A percentile compares a stretch with the other conserved stretches of the same genome.
Conservation (phyloP, 2,329 filamentous ascomycete genomes). For the Colletotrichum abscissum region DNA sequence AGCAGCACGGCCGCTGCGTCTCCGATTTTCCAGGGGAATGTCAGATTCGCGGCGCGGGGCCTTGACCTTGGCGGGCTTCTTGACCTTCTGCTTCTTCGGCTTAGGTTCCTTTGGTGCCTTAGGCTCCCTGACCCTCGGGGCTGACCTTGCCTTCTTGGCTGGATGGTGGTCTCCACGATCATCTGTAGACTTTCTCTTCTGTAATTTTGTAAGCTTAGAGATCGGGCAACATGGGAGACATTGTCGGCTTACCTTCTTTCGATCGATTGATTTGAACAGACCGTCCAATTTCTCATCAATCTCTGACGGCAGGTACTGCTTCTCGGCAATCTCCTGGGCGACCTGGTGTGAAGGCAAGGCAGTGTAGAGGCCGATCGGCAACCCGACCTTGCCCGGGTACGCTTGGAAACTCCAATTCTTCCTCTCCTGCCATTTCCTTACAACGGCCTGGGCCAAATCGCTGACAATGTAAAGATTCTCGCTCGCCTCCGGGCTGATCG, state of each 20-base stretch:
- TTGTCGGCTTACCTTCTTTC: constrained; percentile 69
- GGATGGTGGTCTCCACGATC: constrained; percentile 60
- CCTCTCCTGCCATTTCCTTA: constrained; percentile 87
- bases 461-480: constrained; percentile 87
- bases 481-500: constrained; percentile 73
- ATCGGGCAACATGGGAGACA: neutral
- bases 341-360: constrained; percentile 79
- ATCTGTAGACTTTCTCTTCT: constrained; percentile 69
- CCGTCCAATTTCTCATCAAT: constrained; percentile 82
- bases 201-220: constrained; percentile 40
- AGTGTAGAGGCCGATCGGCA: constrained; percentile 84
- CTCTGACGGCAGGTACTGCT: constrained; percentile 83
- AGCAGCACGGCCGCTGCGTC: constrained; percentile 62
- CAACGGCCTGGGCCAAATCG: constrained; percentile 85
- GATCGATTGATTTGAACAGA: constrained; percentile 72
- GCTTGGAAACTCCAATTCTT: constrained; percentile 89
- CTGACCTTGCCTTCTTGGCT: constrained; percentile 52
- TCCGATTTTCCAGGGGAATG: constrained; percentile 54
- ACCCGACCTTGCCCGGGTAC: constrained; percentile 81
- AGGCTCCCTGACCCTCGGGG: constrained; percentile 43
- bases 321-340: constrained; percentile 88
- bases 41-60: constrained; percentile 39
- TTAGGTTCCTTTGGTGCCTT: constrained; percentile 41
- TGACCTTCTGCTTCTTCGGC: constrained; percentile 42
- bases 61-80: constrained; percentile 42